A percentile compares a stretch with the other conserved stretches of the same genome.
Evolutionary conservation across 1,284 basidiomycete species (phyloP).

Genomic region (Anthracocystis walkeri): DNA sequence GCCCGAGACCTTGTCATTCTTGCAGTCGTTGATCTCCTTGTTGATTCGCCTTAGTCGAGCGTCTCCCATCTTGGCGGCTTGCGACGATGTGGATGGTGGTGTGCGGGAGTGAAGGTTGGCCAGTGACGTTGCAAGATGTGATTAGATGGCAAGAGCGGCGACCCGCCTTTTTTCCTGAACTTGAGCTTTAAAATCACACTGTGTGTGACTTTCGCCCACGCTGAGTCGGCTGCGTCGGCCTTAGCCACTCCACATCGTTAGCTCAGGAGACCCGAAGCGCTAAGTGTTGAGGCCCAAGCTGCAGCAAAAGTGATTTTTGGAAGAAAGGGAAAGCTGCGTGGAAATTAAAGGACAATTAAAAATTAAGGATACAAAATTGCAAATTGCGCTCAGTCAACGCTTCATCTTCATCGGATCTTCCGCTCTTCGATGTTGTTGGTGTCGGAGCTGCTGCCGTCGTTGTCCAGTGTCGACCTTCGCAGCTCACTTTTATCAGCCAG

Average conservation of each 20-base stretch:
- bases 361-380: constrained; percentile 8
- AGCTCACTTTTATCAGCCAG: background rate
- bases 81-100: constrained; percentile 7
- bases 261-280: constrained; percentile 1
- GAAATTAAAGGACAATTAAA: constrained; percentile 5
- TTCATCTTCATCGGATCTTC: background rate
- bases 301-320: background rate
- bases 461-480: too few species aligned
- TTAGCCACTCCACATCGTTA: constrained; percentile 4
- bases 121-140: constrained; percentile 2
- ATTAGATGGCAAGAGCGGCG: constrained; percentile 17
- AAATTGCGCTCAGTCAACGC: background rate
- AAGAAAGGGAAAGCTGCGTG: constrained; percentile 6
- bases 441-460: background rate
- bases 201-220: constrained; percentile 21
- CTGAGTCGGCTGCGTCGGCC: constrained; percentile 5
- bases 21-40: constrained; percentile 86
- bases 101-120: background rate
- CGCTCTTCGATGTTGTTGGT: background rate
- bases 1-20: constrained; percentile 88
- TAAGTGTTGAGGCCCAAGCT: too few species aligned
- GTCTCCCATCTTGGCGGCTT: constrained; percentile 73
- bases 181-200: constrained; percentile 35
- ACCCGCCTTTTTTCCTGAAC: background rate
- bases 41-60: constrained; percentile 88